phyloP scores from a whole-genome alignment of 345 rosid species.

The Anastatica hierochuntica region DNA sequence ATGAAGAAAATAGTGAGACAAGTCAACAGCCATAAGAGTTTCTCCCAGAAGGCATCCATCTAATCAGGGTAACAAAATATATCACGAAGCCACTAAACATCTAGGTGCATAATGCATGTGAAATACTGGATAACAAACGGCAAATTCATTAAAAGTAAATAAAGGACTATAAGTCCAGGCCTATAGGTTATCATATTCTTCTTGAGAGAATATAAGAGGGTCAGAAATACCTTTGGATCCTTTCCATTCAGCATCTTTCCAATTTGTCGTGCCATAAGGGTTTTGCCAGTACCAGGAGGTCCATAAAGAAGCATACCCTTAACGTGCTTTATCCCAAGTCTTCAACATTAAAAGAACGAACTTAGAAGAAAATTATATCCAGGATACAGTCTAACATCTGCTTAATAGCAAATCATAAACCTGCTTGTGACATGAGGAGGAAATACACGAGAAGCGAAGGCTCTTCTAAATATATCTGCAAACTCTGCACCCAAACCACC shows the following conservation, averaged over 20 bases:
- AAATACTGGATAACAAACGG: background rate
- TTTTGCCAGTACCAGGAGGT: constrained; percentile 96
- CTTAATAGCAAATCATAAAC: constrained; percentile 33
- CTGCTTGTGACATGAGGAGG: constrained; percentile 92
- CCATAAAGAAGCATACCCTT: constrained; percentile 95
- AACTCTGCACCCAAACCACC: constrained; percentile 99
- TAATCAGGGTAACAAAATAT: background rate
- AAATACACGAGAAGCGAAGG: constrained; percentile 98
- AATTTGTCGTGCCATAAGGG: constrained; percentile 92
- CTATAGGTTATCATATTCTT: background rate
- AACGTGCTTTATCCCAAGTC: constrained; percentile 92
- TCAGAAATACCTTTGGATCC: constrained; percentile 70
- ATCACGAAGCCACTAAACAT: background rate
- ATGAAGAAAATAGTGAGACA: background rate
- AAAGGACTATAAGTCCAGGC: background rate
- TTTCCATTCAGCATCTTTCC: constrained; percentile 88
- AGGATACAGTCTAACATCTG: background rate
- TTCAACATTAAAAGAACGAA: constrained; percentile 31
- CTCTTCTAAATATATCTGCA: constrained; percentile 97
- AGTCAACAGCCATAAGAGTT: background rate
- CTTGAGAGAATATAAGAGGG: background rate
- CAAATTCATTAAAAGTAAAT: background rate
- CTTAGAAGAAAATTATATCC: constrained; percentile 12
- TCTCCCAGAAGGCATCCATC: background rate
- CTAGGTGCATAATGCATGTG: background rate